Conservation (phyloP, 116 monocot genomes). For the Phalaenopsis hybrid region DNA sequence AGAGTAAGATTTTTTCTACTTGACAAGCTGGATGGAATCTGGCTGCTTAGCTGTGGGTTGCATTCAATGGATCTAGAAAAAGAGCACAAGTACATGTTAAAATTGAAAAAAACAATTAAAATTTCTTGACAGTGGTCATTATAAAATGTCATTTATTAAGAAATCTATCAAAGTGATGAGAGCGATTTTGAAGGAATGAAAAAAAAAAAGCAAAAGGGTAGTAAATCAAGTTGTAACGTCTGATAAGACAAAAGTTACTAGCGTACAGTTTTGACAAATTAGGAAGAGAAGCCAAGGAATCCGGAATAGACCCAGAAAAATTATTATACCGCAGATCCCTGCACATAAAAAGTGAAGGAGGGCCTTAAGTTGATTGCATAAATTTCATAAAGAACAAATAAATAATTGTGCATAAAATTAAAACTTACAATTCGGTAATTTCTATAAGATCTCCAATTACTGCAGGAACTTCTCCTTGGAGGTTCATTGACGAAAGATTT, state of each 20-base stretch:
- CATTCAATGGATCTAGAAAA: constrained; percentile 32
- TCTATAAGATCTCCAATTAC: constrained; percentile 30
- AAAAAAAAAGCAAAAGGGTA: not conserved
- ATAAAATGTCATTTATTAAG: not conserved
- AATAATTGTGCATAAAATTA: not conserved
- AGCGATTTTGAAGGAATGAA: not conserved
- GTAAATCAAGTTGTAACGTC: not conserved
- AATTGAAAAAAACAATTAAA: not conserved
- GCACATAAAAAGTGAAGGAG: constrained; percentile 3
- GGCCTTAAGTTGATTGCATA: constrained; percentile 3
- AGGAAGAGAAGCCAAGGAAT: constrained; percentile 23
- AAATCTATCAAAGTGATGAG: not conserved
- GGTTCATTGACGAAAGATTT: constrained; percentile 30
- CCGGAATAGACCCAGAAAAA: constrained; percentile 37
- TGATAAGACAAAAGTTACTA: not conserved
- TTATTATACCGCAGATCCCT: constrained; percentile 34
- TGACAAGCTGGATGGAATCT: constrained; percentile 26
- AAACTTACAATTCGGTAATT: constrained; percentile 37
- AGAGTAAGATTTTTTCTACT: constrained; percentile 16
- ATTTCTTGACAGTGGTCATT: not conserved
- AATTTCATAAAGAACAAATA: not conserved
- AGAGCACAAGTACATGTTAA: not conserved
- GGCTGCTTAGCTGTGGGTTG: constrained; percentile 31
- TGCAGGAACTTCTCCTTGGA: constrained; percentile 34
- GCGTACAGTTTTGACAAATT: constrained; percentile 38